Conservation (phyloP, 805 yeast genomes). For the Schizosaccharomyces japonicus region DNA sequence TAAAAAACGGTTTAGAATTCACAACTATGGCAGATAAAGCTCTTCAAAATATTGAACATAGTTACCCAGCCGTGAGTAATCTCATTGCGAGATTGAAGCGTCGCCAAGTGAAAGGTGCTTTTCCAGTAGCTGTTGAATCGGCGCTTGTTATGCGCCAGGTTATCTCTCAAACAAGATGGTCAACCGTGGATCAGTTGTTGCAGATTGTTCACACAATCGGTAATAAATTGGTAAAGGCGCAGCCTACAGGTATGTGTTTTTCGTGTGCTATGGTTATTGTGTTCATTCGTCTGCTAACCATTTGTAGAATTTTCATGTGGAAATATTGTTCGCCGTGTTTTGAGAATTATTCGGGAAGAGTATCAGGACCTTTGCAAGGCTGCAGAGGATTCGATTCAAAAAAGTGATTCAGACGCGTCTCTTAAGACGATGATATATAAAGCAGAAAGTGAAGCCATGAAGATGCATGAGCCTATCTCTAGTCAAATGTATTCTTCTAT, state of each 20-base stretch:
- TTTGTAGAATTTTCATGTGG: conserved; percentile 56
- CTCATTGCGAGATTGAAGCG: conserved; percentile 31
- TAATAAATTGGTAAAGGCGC: conserved; percentile 39
- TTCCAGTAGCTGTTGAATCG: conserved; percentile 61
- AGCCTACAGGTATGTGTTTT: conserved; percentile 29
- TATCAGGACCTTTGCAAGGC: conserved; percentile 24
- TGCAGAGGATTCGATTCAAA: neutral
- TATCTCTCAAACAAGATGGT: conserved; percentile 75
- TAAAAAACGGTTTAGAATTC: too few relatives aligned
- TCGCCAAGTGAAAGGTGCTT: conserved; percentile 62
- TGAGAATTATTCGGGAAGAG: conserved; percentile 73
- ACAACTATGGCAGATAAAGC: too few relatives aligned
- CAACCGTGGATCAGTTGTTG: conserved; percentile 47
- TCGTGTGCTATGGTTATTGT: neutral
- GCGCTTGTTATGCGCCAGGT: conserved; percentile 72
- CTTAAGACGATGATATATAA: neutral
- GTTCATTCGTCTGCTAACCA: neutral
- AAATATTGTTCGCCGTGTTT: conserved; percentile 68
- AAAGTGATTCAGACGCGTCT: neutral
- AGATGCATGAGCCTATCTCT: conserved; percentile 6
- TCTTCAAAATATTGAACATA: conserved; percentile 5
- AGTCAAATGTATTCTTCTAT: conserved; percentile 1
- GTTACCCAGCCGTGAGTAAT: conserved; percentile 5
- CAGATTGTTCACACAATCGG: conserved; percentile 54
- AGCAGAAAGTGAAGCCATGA: conserved; percentile 12